Conservation (phyloP, 2,329 filamentous ascomycete species). For the Emergomyces orientalis region DNA sequence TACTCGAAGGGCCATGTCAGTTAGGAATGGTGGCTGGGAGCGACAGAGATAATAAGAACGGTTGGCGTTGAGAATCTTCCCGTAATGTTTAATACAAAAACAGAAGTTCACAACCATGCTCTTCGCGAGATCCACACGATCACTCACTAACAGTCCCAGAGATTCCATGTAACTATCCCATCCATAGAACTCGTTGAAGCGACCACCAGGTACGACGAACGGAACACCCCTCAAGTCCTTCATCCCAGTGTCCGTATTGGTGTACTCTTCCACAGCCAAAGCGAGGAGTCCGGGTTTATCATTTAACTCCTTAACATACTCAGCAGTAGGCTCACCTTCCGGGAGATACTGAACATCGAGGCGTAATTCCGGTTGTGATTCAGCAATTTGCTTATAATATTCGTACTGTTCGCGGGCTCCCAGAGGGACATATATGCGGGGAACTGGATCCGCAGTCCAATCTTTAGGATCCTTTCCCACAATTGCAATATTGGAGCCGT, state of each 20-base stretch:
- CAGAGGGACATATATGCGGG: conserved; percentile 80
- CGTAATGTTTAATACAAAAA: conserved; percentile 97
- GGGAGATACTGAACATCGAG: conserved; percentile 74
- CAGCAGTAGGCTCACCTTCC: conserved; percentile 62
- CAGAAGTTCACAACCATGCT: conserved; percentile 94
- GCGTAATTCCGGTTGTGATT: conserved; percentile 69
- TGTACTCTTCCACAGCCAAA: conserved; percentile 72
- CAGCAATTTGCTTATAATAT: conserved; percentile 76
- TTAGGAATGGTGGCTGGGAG: conserved; percentile 92
- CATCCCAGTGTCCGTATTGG: conserved; percentile 57
- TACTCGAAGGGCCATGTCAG: conserved; percentile 89
- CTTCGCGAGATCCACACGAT: conserved; percentile 79
- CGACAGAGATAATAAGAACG: conserved; percentile 89
- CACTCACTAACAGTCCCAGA: conserved; percentile 74
- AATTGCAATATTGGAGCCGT: conserved; percentile 67
- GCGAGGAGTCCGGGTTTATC: conserved; percentile 80
- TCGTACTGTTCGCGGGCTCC: conserved; percentile 79
- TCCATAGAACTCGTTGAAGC: conserved; percentile 97
- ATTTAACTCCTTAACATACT: conserved; percentile 75
- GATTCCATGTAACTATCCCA: conserved; percentile 99
- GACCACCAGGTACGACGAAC: conserved; percentile 92
- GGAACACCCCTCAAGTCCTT: conserved; percentile 69
- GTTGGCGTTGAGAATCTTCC: conserved; percentile 95
- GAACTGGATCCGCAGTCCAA: conserved; percentile 81
- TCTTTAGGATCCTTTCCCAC: conserved; percentile 89